Percentiles rank a stretch among this genome's conserved stretches.
Evolutionary conservation across 1,284 basidiomycete species (phyloP).

Genomic region (Xerocomus cyaneibrunnescens): DNA sequence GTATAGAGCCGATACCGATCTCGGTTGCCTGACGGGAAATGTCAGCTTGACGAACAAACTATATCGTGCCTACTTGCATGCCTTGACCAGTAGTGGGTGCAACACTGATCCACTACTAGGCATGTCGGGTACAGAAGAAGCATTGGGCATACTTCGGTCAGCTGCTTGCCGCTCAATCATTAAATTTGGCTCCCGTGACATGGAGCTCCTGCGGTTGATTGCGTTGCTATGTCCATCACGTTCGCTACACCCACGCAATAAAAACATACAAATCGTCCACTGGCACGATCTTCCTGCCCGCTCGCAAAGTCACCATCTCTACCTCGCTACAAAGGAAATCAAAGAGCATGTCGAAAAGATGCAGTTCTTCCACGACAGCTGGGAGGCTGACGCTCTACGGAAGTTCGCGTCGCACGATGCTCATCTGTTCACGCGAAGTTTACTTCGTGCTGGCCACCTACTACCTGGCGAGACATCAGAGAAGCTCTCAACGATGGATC

Average conservation of each 20-base stretch:
- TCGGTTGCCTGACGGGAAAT: slow-evolving; percentile 40
- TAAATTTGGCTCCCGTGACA: slow-evolving; percentile 32
- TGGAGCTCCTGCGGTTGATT: slow-evolving; percentile 26
- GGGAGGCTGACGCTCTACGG: neutral
- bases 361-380: slow-evolving; percentile 1
- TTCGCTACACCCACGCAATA: slow-evolving; percentile 38
- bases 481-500: neutral
- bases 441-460: slow-evolving; percentile 3
- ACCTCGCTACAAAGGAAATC: slow-evolving; percentile 27
- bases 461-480: slow-evolving; percentile 7
- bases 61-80: slow-evolving; percentile 47
- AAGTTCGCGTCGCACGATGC: slow-evolving; percentile 3
- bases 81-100: slow-evolving; percentile 38
- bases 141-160: slow-evolving; percentile 39
- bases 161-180: slow-evolving; percentile 41
- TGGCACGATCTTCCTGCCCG: slow-evolving; percentile 22
- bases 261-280: slow-evolving; percentile 37
- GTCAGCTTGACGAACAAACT: slow-evolving; percentile 36
- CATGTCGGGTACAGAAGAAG: slow-evolving; percentile 47
- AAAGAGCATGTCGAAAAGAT: slow-evolving; percentile 27
- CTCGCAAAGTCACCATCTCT: slow-evolving; percentile 37
- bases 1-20: slow-evolving; percentile 40
- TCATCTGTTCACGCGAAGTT: slow-evolving; percentile 16
- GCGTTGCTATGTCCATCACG: slow-evolving; percentile 27
- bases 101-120: slow-evolving; percentile 46